Evolutionary conservation across 306 rosid genomes (phyloP).

Genomic region (Coriaria nepalensis): DNA sequence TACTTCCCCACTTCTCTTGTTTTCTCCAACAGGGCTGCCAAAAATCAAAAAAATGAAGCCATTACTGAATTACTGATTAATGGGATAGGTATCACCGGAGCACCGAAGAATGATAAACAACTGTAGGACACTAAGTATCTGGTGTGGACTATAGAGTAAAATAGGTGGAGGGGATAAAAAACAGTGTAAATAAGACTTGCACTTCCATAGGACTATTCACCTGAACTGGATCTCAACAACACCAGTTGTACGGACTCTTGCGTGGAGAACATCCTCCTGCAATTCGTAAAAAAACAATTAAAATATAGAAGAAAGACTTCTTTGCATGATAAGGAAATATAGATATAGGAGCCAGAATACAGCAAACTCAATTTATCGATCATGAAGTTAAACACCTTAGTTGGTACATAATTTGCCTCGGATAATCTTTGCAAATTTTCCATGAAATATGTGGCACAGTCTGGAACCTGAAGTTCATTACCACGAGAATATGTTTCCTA

Average conservation of each 20-base stretch:
- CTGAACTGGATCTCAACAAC: slow-evolving; percentile 99
- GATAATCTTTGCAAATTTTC: slow-evolving; percentile 78
- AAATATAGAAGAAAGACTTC: slow-evolving; percentile 8
- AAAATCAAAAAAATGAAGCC: slow-evolving; percentile 15
- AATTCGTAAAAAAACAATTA: slow-evolving; percentile 16
- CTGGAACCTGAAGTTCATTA: slow-evolving; percentile 94
- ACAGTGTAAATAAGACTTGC: slow-evolving; percentile 3
- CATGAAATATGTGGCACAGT: slow-evolving; percentile 85
- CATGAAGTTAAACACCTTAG: slow-evolving; percentile 46
- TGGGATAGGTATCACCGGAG: too few species aligned
- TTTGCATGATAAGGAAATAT: neutral
- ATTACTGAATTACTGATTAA: neutral
- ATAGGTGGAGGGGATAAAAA: neutral
- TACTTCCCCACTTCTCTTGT: slow-evolving; percentile 92
- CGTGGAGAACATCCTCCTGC: slow-evolving; percentile 92
- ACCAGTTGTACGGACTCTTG: slow-evolving; percentile 96
- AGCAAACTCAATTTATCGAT: too few species aligned
- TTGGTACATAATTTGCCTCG: slow-evolving; percentile 69
- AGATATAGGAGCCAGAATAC: neutral
- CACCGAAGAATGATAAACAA: too few species aligned
- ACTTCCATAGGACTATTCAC: slow-evolving; percentile 22
- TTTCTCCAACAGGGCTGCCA: slow-evolving; percentile 97
- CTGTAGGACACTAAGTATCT: neutral
- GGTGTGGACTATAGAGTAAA: neutral
- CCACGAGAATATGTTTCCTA: slow-evolving; percentile 91